Conservation (phyloP, 2,329 filamentous ascomycete genomes). For the Cytospora leucostoma region DNA sequence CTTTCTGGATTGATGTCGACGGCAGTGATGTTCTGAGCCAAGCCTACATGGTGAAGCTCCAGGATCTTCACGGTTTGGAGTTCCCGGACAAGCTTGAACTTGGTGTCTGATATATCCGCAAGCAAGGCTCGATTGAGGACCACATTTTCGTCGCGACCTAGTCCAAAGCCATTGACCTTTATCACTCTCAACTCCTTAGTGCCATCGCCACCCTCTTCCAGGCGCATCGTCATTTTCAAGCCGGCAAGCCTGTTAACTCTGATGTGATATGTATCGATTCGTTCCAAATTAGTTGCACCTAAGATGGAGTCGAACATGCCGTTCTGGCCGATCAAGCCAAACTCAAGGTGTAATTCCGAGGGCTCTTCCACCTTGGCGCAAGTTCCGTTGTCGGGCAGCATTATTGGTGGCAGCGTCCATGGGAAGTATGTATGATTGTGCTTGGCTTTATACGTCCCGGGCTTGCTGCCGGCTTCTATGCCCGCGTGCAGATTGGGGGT, state of each 20-base stretch:
- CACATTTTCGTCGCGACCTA: constrained; percentile 87
- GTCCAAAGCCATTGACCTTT: constrained; percentile 74
- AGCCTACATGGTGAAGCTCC: constrained; percentile 63
- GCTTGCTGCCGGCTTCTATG: constrained; percentile 47
- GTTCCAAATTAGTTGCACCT: constrained; percentile 49
- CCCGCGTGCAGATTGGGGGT: constrained; percentile 65
- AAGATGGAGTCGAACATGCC: constrained; percentile 50
- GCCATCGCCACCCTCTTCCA: constrained; percentile 53
- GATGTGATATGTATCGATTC: constrained; percentile 48
- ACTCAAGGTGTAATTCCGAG: constrained; percentile 68
- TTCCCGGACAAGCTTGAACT: constrained; percentile 79
- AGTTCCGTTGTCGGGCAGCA: constrained; percentile 76
- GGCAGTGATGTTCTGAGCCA: constrained; percentile 57
- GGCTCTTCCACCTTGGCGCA: constrained; percentile 72
- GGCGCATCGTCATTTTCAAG: constrained; percentile 66
- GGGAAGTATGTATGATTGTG: constrained; percentile 87
- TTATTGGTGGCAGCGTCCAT: constrained; percentile 80
- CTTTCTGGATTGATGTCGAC: constrained; percentile 29
- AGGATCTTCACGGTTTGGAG: constrained; percentile 44
- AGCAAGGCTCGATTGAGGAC: constrained; percentile 77
- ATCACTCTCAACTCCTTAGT: constrained; percentile 67
- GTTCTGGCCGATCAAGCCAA: constrained; percentile 52
- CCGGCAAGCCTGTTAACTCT: constrained; percentile 56
- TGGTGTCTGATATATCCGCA: constrained; percentile 75
- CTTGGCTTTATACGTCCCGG: constrained; percentile 47